Base-by-base conservation (phyloP, 116 monocot species). In the Iris pallida region DNA sequence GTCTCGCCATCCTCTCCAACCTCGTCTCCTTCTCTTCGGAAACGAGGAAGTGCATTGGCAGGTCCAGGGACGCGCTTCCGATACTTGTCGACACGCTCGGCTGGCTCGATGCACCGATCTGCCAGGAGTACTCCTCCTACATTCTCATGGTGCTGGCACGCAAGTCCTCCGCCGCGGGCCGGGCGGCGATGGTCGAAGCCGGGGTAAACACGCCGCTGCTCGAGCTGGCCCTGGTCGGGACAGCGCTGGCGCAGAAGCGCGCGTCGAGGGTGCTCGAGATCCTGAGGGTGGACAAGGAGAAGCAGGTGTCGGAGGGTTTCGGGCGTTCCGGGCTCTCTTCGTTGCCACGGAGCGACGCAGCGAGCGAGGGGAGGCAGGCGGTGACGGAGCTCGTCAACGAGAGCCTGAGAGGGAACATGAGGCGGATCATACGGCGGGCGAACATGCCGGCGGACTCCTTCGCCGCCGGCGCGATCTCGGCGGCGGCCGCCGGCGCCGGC, bases 91-190 rank as follows among this genome's bases (percentile, higher is more conserved):
- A 91, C 70, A 86, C 83, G 47, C 83, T 96, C 13, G 68, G 59
- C 42, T 96, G 96, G 96, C 62, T 49, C 18, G 96, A 96, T 57
- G 61, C 84, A 13, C 85, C 89, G 3, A 68, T 51, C 0, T 96
- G 96, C 76, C 96, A 96, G 77, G 96, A 96, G 70, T 85, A 89
- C 66, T 84, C 96, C 40, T 77, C 81, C 7, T 89, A 96, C 61
- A 40, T 96, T 0, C 81, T 96, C 5, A 92, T 96, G 96, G 77
- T 92, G 47, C 82, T 96, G 76, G 91, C 87, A 0, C 81, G 85
- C 81, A 89, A 79, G 63, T 59, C 74, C 0, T 47, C 66, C 66
- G 42, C 16, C 20, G 64, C 56, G 7, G 87, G 77, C 16, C 67
- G 87, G 40, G 18, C 61, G 17, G 66, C 56, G 20, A 97, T 97